phyloP scores from a whole-genome alignment of 495 filamentous ascomycete genomes.

The Durotheca rogersii region DNA sequence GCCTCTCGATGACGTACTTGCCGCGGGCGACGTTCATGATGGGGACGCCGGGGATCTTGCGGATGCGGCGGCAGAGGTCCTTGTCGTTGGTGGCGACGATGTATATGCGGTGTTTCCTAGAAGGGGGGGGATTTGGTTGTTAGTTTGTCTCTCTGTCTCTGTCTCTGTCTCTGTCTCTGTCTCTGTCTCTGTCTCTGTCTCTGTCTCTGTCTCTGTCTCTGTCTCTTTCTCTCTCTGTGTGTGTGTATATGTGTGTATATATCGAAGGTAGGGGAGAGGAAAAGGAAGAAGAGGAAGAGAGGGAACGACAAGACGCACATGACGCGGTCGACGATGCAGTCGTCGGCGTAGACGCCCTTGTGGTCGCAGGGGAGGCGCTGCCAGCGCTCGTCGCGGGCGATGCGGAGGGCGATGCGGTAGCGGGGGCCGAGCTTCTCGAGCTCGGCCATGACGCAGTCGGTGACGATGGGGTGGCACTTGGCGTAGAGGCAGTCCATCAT shows the following conservation, averaged over 20 bases:
- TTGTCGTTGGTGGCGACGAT: constrained; percentile 90
- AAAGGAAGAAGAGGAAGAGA: background rate
- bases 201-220: background rate
- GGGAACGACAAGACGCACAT: constrained; percentile 41
- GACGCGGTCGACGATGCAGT: constrained; percentile 88
- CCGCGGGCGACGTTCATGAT: constrained; percentile 68
- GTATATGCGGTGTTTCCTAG: constrained; percentile 65
- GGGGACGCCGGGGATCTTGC: constrained; percentile 74
- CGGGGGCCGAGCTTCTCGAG: constrained; percentile 88
- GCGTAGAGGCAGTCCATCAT: constrained; percentile 73
- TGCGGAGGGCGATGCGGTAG: constrained; percentile 84
- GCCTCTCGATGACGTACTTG: constrained; percentile 89
- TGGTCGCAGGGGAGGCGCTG: constrained; percentile 83
- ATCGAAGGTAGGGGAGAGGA: background rate
- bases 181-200: no score
- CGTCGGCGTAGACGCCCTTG: constrained; percentile 90
- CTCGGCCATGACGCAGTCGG: constrained; percentile 73
- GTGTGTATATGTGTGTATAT: no score
- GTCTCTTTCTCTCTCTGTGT: background rate
- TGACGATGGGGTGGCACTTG: constrained; percentile 68
- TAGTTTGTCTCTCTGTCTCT: no score
- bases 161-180: no score
- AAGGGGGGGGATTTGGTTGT: background rate
- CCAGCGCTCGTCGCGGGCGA: constrained; percentile 91
- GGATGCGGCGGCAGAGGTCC: constrained; percentile 74